Evolutionary conservation across 164 flowering plant genomes (phyloP).

Genomic region (Magnolia officinalis): DNA sequence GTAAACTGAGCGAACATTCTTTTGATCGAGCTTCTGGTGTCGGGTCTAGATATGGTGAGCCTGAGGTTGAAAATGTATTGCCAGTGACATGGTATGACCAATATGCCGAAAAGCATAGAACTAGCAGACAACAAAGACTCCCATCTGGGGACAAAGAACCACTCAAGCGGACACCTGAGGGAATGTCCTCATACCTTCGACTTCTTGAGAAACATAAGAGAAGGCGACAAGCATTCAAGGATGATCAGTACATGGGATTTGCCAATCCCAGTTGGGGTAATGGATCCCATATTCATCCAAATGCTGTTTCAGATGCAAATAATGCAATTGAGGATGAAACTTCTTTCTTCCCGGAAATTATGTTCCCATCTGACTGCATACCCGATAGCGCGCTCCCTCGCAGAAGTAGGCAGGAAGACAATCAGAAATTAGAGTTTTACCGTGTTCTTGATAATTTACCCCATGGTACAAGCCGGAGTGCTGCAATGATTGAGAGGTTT

Average conservation of each 20-base stretch:
- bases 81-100: conserved; percentile 89
- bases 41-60: conserved; percentile 53
- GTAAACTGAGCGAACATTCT: conserved; percentile 3
- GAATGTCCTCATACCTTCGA: conserved; percentile 68
- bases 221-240: conserved; percentile 53
- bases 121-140: conserved; percentile 45
- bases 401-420: conserved; percentile 28
- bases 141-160: conserved; percentile 49
- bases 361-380: conserved; percentile 73
- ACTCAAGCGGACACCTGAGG: conserved; percentile 73
- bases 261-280: conserved; percentile 36
- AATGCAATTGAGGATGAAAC: conserved; percentile 45
- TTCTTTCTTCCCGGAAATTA: conserved; percentile 70
- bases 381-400: conserved; percentile 77
- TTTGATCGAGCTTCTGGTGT: conserved; percentile 15
- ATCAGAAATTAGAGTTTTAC: conserved; percentile 49
- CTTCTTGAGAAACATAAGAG: conserved; percentile 67
- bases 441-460: conserved; percentile 90
- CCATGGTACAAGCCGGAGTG: conserved; percentile 47
- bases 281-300: conserved; percentile 35
- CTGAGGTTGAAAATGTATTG: conserved; percentile 47
- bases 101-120: conserved; percentile 61
- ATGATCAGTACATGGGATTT: conserved; percentile 40
- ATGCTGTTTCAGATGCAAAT: conserved; percentile 34
- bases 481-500: conserved; percentile 90